Conservation (phyloP, 1,284 basidiomycete genomes). For the Naganishia liquefaciens region DNA sequence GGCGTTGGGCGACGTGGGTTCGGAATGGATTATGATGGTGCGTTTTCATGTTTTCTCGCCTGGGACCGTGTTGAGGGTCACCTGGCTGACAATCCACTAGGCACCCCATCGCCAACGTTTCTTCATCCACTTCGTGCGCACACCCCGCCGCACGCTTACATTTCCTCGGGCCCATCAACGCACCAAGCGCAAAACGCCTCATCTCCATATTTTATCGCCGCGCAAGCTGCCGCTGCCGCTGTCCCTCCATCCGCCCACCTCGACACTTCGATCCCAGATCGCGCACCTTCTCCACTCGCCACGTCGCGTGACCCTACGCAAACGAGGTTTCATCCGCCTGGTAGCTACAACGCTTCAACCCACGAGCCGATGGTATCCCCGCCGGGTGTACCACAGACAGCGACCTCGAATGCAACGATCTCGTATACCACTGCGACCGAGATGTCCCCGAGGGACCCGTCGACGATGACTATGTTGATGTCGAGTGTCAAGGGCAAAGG, state of each 20-base stretch:
- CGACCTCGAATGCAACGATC: constrained; percentile 18
- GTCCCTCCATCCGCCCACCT: neutral
- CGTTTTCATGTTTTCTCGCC: neutral
- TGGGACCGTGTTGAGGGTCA: no score
- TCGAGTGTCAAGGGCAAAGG: constrained; percentile 18
- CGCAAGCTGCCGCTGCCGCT: neutral
- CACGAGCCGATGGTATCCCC: constrained; percentile 19
- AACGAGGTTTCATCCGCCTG: constrained; percentile 4
- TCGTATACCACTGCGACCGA: neutral
- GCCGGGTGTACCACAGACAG: constrained; percentile 26
- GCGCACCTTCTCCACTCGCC: neutral
- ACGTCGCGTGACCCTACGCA: neutral
- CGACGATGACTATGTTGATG: neutral
- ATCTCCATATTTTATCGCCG: constrained; percentile 23
- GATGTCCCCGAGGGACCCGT: neutral
- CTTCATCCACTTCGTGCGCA: neutral
- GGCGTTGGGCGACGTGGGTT: constrained; percentile 83
- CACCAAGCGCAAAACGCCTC: neutral
- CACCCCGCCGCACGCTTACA: constrained; percentile 3
- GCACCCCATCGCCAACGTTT: constrained; percentile 19
- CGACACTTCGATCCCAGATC: neutral
- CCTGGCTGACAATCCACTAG: constrained; percentile 26
- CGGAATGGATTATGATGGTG: constrained; percentile 54
- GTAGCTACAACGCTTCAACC: neutral
- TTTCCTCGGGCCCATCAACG: neutral